Evolutionary conservation across 495 filamentous ascomycete species (phyloP).

Genomic region (Lichenothelia convexa): DNA sequence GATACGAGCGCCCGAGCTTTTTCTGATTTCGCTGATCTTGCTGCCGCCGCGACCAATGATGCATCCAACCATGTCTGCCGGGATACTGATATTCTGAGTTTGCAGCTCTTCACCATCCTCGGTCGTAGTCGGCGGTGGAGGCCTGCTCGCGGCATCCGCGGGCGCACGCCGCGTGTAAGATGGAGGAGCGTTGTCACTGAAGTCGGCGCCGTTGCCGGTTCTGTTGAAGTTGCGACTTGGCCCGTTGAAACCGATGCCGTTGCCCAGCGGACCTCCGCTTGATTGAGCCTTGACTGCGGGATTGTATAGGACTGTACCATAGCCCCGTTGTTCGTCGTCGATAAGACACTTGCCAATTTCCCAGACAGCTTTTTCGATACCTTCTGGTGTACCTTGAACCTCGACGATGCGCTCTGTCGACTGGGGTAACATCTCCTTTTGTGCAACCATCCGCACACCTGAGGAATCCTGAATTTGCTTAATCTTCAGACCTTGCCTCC

Average conservation of each 20-base stretch:
- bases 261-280: conserved; percentile 31
- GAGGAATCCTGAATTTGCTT: conserved; percentile 98
- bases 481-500: conserved; percentile 89
- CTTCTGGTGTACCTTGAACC: conserved; percentile 79
- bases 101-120: conserved; percentile 96
- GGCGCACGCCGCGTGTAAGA: conserved; percentile 61
- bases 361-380: conserved; percentile 90
- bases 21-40: conserved; percentile 97
- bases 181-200: conserved; percentile 61
- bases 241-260: conserved; percentile 28
- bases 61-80: conserved; percentile 97
- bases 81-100: conserved; percentile 98
- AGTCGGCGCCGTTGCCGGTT: conserved; percentile 93
- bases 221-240: conserved; percentile 61
- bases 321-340: conserved; percentile 92
- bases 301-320: conserved; percentile 92
- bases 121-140: conserved; percentile 60
- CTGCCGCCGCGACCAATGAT: conserved; percentile 87
- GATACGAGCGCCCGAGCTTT: conserved; percentile 88
- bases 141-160: conserved; percentile 51
- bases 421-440: conserved; percentile 98
- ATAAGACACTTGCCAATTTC: conserved; percentile 98
- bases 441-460: conserved; percentile 93
- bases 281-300: conserved; percentile 71
- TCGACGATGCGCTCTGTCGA: conserved; percentile 98